Base-by-base conservation (phyloP, 1,139 yeast genomes). In the Lizanozyma gosingica region DNA sequence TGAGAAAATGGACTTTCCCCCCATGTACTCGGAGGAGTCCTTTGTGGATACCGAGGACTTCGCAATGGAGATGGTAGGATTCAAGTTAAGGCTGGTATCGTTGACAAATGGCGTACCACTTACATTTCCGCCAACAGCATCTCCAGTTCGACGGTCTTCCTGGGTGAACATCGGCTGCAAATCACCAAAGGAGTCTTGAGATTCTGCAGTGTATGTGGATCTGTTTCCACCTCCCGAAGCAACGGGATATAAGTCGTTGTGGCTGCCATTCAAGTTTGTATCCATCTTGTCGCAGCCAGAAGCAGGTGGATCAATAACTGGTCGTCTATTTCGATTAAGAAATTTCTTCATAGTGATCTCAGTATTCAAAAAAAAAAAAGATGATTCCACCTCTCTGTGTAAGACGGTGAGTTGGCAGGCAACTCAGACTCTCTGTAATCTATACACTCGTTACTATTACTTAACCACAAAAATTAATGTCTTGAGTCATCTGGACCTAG, bases 221-320 rank as follows among this genome's bases (percentile, higher is more conserved):
- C 29, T 22, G 29, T 22, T 22, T 11, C 29, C 29, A 6, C 29
- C 29, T 6, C 29, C 29, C 6, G 29, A 22, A 22, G 6, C 11
- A 6, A 22, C 11, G 29, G 29, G 29, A 22, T 22, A 22, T 11
- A 22, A 22, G 11, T 22, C 29, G 11, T 22, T 22, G 11, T 22
- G 6, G 11, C 11, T 22, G 11, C 11, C 11, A 22, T 22, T 22
- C 6, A 6, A 11, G 6, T 6, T 6, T 6, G 6, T 11, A 6
- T 6, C 11, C 9, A 11, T 11, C 6, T 6, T 6, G 6, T 6
- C 6, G 11, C 9, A 22, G 9, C 29, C 29, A 6, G 6, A 11
- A 11, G 29, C 29, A 6, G 29, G 64, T 38, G 3, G 67, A 39
- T 11, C 51, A 44, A n/a, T 39, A 32, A 6, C 37, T 37, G n/a